Evolutionary conservation across 306 rosid species (phyloP), one percentile per base, ranked within the genome.

Genomic region (Corylus americana): DNA sequence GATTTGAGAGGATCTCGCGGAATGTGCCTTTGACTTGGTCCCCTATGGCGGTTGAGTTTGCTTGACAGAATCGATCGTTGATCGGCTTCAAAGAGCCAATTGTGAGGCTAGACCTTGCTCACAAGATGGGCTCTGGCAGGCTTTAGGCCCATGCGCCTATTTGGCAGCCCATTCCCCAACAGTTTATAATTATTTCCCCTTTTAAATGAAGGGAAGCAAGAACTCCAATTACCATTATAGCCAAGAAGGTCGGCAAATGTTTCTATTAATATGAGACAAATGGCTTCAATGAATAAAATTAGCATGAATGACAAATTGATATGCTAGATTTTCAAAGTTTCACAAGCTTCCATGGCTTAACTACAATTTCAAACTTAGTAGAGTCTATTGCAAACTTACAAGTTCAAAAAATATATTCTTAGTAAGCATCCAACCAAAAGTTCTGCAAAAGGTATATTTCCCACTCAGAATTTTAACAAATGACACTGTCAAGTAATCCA

Each of bases 351-450:
- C 11, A 44, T 59, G 35, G 58, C 5, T 71, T 53, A 54, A 74
- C 67, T 64, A 27, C n/a, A 79, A 59, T 79, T 70, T 62, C 31
- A 9, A 63, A 76, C 39, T 7, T 29, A 49, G 53, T 44, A 51
- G 78, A 73, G 78, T 37, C 22, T 18, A 29, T 55, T 57, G 51
- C 71, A 35, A 22, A 11, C 22, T 22, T 22, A 29, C 17, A 27
- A 57, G 44, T 58, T 71, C 14, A 49, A 59, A 62, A 59, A 16
- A 77, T 31, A 10, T 29, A 20, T 39, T 70, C 72, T 2, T 12
- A 17, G 53, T 49, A 29, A 45, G 55, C 18, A n/a, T 81, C 47
- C 45, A 70, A 44, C 29, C 29, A 75, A 55, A 53, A 57, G 51
- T 51, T 50, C 57, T 47, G 5, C 3, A 59, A 42, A 39, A 50